phyloP scores from a whole-genome alignment of 805 yeast species.

The Wickerhamiella sorbophila region DNA sequence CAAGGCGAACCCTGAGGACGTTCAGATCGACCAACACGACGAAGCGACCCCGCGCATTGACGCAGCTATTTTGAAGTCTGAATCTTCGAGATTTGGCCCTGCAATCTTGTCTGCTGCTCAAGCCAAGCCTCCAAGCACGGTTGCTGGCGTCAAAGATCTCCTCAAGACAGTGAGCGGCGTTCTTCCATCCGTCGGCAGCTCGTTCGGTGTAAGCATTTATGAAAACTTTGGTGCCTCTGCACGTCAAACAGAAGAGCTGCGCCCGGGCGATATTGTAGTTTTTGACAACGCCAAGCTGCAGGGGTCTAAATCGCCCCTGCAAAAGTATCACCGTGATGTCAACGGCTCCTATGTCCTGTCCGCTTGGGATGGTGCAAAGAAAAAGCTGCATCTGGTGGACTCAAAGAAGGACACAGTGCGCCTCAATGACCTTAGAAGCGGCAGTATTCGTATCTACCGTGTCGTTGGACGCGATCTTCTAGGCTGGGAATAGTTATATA shows the following conservation, averaged over 20 bases:
- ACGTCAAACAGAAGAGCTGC: slow-evolving; percentile 43
- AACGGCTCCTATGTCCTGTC: slow-evolving; percentile 51
- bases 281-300: slow-evolving; percentile 62
- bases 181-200: slow-evolving; percentile 43
- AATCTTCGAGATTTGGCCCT: slow-evolving; percentile 38
- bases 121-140: not conserved
- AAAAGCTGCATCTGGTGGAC: slow-evolving; percentile 26
- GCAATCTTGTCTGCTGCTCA: slow-evolving; percentile 31
- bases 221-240: slow-evolving; percentile 37
- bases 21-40: not conserved
- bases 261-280: slow-evolving; percentile 75
- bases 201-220: slow-evolving; percentile 29
- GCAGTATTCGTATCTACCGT: slow-evolving; percentile 69
- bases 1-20: slow-evolving; percentile 4
- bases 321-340: slow-evolving; percentile 41
- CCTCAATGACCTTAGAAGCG: slow-evolving; percentile 59
- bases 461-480: slow-evolving; percentile 58
- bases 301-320: slow-evolving; percentile 41
- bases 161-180: slow-evolving; percentile 23
- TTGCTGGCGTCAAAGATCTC: not conserved
- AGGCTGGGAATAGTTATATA: slow-evolving; percentile 39
- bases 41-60: slow-evolving; percentile 16
- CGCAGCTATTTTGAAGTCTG: slow-evolving; percentile 36
- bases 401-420: slow-evolving; percentile 48
- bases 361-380: slow-evolving; percentile 60